A percentile compares a stretch with the other conserved stretches of the same genome.
Evolutionary conservation across 2,329 filamentous ascomycete species (phyloP).

Genomic region (Aspergillus ochraceus): DNA sequence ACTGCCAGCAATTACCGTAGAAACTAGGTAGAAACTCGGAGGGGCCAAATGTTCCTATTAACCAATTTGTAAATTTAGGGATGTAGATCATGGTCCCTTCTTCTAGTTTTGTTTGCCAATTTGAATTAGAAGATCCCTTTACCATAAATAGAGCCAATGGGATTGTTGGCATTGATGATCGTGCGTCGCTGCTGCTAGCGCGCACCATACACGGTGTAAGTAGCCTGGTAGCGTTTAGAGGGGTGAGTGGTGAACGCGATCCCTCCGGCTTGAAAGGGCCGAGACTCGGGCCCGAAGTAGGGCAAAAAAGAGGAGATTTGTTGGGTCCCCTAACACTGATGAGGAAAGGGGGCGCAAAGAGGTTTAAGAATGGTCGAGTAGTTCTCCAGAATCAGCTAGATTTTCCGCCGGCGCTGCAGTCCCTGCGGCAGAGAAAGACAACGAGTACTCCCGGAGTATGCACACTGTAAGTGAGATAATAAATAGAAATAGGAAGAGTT

Average conservation of each 20-base stretch:
- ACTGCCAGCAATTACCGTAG: too few relatives aligned
- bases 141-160: too few relatives aligned
- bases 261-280: not conserved
- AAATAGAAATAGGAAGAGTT: not conserved
- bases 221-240: too few relatives aligned
- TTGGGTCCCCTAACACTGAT: not conserved
- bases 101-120: not conserved
- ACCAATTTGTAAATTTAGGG: too few relatives aligned
- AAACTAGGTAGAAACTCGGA: too few relatives aligned
- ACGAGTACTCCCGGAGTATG: too few relatives aligned
- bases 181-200: too few relatives aligned
- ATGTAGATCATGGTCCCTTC: not conserved
- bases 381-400: not conserved
- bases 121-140: too few relatives aligned
- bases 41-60: too few relatives aligned
- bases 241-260: not conserved
- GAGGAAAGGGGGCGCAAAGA: constrained; percentile 1
- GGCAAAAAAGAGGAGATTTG: not conserved
- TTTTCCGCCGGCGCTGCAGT: not conserved
- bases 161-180: too few relatives aligned
- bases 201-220: too few relatives aligned
- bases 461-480: not conserved
- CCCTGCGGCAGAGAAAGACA: not conserved
- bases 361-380: constrained; percentile 4
- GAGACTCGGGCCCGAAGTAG: not conserved